Evolutionary conservation across 345 rosid species (phyloP), one percentile per base, ranked within the genome.

Genomic region (Trapa bicornis): DNA sequence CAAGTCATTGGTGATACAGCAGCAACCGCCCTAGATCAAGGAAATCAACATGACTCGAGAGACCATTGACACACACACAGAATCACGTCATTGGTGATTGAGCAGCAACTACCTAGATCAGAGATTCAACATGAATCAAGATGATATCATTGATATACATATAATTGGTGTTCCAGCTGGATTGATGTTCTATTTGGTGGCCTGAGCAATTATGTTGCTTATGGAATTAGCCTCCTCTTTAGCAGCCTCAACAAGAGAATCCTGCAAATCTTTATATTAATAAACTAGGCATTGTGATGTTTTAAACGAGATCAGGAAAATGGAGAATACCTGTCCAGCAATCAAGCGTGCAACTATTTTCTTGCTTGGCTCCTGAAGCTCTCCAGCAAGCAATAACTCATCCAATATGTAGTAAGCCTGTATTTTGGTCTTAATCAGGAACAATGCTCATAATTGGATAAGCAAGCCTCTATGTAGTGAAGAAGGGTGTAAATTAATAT

Each of bases 321-420:
- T 32, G 45, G 67, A 32, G 14, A 58, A 45, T 75, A 80, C 86
- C 82, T 86, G 85, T 9, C 80, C 84, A 65, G 78, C 84, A 69
- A 84, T 80, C 65, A 78, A 71, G 65, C 84, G 75, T 53, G 79
- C 73, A 29, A 82, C 78, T n/a, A 77, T 73, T 72, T 80, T 82
- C 75, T 80, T 84, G 83, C 89, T 82, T 42, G 87, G 70, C 68
- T 82, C 92, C 73, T 86, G 88, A 70, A 86, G 92, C 71, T 82
- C 85, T 38, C 88, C 89, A 3, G 87, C 87, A 32, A 78, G 78
- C 76, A 86, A 61, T 32, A 83, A 71, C 80, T 84, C 88, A 65
- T 84, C 90, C 79, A 85, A 68, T 77, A 83, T 75, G 64, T 79
- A 85, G 48, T 83, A 81, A 45, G 87, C 89, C 89, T 82, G 67